phyloP scores from a whole-genome alignment of 2,329 filamentous ascomycete species.

The Claviceps africana region DNA sequence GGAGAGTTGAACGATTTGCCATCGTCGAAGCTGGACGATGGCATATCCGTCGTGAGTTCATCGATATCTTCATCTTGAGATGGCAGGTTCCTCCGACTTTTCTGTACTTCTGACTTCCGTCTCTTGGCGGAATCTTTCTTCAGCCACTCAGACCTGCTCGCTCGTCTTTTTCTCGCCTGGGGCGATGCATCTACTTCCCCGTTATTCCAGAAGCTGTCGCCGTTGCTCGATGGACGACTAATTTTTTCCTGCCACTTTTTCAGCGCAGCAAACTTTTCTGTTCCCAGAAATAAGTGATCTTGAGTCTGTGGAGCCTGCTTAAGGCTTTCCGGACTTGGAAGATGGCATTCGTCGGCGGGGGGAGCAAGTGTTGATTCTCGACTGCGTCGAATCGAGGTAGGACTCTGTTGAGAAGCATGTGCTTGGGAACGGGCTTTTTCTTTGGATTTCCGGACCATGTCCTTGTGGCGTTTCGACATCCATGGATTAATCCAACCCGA shows the following conservation, averaged over 20 bases:
- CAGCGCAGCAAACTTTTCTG: conserved; percentile 18
- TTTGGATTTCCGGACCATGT: background rate
- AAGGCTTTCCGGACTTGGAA: conserved; percentile 28
- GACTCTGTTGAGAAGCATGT: background rate
- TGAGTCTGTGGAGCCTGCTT: conserved; percentile 18
- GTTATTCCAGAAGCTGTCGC: conserved; percentile 11
- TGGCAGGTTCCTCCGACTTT: background rate
- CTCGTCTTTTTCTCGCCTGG: conserved; percentile 14
- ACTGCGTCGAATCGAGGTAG: background rate
- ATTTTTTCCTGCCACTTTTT: conserved; percentile 20
- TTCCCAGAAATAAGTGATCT: conserved; percentile 17
- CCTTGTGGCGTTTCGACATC: conserved; percentile 8
- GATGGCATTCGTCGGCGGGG: conserved; percentile 20
- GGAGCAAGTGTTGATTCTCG: conserved; percentile 7
- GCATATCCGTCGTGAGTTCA: conserved; percentile 6
- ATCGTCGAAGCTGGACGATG: conserved; percentile 4
- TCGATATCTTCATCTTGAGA: conserved; percentile 6
- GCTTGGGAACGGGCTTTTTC: background rate
- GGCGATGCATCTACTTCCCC: conserved; percentile 2
- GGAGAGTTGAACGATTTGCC: conserved; percentile 1
- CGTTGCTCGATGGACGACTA: background rate
- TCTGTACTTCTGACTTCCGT: conserved; percentile 8
- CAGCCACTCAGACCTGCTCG: conserved; percentile 18
- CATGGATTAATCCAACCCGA: conserved; percentile 22
- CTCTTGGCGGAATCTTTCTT: conserved; percentile 18